phyloP scores from a whole-genome alignment of 106 monocot genomes.

The Agapanthus africanus region DNA sequence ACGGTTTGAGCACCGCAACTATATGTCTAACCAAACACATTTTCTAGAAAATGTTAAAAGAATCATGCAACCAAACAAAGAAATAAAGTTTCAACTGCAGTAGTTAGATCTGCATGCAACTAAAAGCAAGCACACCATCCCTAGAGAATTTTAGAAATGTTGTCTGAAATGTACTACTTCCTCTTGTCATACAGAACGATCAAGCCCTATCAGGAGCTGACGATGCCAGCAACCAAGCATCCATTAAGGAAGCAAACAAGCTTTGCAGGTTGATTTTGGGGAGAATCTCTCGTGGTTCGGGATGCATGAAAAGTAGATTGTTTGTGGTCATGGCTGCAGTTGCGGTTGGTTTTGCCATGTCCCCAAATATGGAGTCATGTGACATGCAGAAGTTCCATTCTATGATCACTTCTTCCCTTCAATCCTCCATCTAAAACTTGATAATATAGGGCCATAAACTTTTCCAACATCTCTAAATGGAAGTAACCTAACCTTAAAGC shows the following conservation, averaged over 20 bases:
- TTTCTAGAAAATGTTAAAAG: no score
- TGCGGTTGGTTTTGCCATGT: constrained; percentile 28
- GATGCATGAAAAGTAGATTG: constrained; percentile 37
- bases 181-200: constrained; percentile 41
- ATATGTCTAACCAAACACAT: no score
- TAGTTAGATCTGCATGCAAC: no score
- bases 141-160: no score
- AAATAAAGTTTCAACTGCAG: no score
- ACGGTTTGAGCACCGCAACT: no score
- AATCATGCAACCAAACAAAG: no score
- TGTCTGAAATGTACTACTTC: neutral
- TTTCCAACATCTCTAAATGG: no score
- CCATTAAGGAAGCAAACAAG: constrained; percentile 72
- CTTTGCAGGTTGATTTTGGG: constrained; percentile 68
- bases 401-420: constrained; percentile 16
- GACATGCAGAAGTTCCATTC: constrained; percentile 43
- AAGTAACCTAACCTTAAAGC: no score
- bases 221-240: constrained; percentile 25
- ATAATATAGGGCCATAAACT: no score
- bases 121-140: no score
- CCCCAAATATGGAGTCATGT: constrained; percentile 27
- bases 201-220: constrained; percentile 28
- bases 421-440: constrained; percentile 25
- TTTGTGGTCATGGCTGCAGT: constrained; percentile 23
- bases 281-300: constrained; percentile 25